Evolutionary conservation across 1,284 basidiomycete genomes (phyloP).

Genomic region (Meira miltonrushii): DNA sequence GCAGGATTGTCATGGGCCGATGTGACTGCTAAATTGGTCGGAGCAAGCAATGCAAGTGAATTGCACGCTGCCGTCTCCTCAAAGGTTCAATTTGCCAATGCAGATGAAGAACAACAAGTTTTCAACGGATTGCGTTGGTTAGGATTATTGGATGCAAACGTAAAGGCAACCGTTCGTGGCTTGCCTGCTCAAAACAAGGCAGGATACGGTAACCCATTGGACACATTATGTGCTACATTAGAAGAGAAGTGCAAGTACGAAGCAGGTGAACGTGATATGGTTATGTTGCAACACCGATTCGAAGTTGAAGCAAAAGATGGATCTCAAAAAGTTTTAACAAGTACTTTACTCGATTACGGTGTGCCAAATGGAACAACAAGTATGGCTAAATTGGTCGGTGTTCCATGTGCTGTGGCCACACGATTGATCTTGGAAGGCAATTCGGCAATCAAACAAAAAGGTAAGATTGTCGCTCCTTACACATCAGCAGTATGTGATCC

Average conservation of each 20-base stretch:
- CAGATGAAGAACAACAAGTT: conserved; percentile 35
- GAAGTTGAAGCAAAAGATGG: conserved; percentile 46
- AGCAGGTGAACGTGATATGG: conserved; percentile 84
- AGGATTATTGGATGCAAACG: conserved; percentile 70
- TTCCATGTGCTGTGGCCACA: conserved; percentile 86
- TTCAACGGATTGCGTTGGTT: conserved; percentile 69
- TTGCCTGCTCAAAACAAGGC: conserved; percentile 59
- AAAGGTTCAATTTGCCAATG: conserved; percentile 34
- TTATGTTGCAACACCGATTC: conserved; percentile 90
- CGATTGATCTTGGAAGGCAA: conserved; percentile 66
- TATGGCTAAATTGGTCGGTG: conserved; percentile 90
- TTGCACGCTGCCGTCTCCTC: conserved; percentile 35
- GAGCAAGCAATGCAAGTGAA: conserved; percentile 67
- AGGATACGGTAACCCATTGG: conserved; percentile 74
- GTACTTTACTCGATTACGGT: conserved; percentile 88
- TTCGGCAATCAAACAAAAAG: conserved; percentile 59
- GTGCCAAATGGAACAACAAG: conserved; percentile 72
- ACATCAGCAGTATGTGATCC: conserved; percentile 61
- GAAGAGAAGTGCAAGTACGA: conserved; percentile 90
- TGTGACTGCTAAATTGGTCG: conserved; percentile 73
- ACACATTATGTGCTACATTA: conserved; percentile 85
- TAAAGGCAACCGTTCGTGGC: conserved; percentile 55
- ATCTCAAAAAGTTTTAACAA: conserved; percentile 78
- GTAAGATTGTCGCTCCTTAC: conserved; percentile 85
- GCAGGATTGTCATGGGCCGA: conserved; percentile 57